Evolutionary conservation across 2,329 filamentous ascomycete genomes (phyloP).

Genomic region (Trichoderma oligosporum): DNA sequence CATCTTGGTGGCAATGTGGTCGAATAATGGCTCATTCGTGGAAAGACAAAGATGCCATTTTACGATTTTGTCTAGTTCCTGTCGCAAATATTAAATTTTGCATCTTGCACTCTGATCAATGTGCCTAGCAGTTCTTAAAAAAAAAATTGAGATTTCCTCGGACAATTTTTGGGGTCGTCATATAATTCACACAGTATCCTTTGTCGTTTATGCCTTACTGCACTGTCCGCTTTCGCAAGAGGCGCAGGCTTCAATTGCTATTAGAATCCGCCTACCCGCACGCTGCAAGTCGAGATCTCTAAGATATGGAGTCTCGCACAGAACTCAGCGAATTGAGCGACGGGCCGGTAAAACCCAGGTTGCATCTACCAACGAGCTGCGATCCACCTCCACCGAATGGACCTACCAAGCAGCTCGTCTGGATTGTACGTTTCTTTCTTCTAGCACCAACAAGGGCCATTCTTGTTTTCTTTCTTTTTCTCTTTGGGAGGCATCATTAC

Average conservation of each 20-base stretch:
- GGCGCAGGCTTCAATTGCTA: background rate
- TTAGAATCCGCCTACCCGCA: background rate
- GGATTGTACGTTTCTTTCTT: constrained; percentile 65
- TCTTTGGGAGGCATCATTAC: background rate
- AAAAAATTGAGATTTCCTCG: no score
- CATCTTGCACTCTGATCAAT: background rate
- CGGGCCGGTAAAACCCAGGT: constrained; percentile 20
- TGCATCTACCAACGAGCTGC: constrained; percentile 73
- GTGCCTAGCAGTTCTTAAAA: no score
- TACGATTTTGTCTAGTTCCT: background rate
- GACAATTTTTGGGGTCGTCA: background rate
- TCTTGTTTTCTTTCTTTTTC: background rate
- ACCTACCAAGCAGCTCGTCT: constrained; percentile 72
- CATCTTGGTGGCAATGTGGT: background rate
- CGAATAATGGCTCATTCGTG: background rate
- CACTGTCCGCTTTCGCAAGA: background rate
- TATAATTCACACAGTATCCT: constrained; percentile 10
- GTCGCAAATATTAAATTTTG: background rate
- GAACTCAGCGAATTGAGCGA: constrained; percentile 17
- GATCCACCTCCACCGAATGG: constrained; percentile 73
- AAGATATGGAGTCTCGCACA: constrained; percentile 9
- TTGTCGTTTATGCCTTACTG: background rate
- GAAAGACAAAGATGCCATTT: background rate
- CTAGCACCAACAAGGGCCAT: background rate
- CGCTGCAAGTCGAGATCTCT: background rate